These are phyloP conservation scores for Cytospora mali DNA, from an alignment of 2,329 filamentous ascomycete genomes.

Conservation along the genomic window DNA sequence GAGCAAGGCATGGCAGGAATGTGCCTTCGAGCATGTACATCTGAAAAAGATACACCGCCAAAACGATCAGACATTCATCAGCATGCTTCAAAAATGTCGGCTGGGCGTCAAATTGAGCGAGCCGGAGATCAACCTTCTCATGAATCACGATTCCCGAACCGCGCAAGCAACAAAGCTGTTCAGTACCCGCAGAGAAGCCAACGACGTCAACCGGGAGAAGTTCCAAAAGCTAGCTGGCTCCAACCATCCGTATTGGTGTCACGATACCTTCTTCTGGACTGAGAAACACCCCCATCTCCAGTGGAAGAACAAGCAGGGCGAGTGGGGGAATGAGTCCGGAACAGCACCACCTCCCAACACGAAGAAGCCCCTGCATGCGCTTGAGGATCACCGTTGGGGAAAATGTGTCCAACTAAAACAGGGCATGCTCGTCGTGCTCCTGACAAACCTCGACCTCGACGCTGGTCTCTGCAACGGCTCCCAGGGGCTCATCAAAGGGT, in stretches of 20 bases:
- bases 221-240: constrained; percentile 39
- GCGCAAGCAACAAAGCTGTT: constrained; percentile 49
- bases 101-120: constrained; percentile 45
- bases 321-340: constrained; percentile 8
- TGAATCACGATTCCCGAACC: constrained; percentile 47
- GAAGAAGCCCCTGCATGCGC: constrained; percentile 37
- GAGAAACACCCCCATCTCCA: constrained; percentile 34
- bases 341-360: constrained; percentile 21
- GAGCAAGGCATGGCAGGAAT: constrained; percentile 56
- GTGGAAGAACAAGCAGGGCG: constrained; percentile 31
- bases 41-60: constrained; percentile 61
- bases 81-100: constrained; percentile 57
- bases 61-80: constrained; percentile 54
- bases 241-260: constrained; percentile 37
- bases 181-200: constrained; percentile 44
- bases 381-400: constrained; percentile 52
- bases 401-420: constrained; percentile 48
- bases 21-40: constrained; percentile 55
- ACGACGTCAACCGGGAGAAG: constrained; percentile 38
- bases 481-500: constrained; percentile 49
- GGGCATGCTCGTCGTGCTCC: constrained; percentile 55
- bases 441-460: constrained; percentile 50
- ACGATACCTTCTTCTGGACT: constrained; percentile 47
- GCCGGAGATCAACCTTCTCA: constrained; percentile 45
- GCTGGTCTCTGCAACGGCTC: constrained; percentile 50